Evolutionary conservation across 768 basidiomycete genomes (phyloP).

Genomic region (Gymnopilus junonius): DNA sequence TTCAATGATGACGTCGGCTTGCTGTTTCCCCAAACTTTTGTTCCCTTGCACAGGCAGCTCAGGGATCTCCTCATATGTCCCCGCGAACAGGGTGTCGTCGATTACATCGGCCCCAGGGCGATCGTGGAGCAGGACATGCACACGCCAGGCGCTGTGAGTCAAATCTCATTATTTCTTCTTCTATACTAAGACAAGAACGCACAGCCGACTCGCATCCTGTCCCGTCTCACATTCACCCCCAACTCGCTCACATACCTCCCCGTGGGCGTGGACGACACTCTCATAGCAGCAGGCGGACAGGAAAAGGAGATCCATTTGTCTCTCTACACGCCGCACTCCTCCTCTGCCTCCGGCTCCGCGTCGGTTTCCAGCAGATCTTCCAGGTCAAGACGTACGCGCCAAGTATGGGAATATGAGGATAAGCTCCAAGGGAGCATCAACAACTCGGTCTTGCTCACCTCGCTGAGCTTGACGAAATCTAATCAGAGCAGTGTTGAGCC

Average conservation of each 20-base stretch:
- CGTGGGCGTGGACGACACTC: constrained; percentile 53
- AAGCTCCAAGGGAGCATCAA: constrained; percentile 74
- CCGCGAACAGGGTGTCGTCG: constrained; percentile 62
- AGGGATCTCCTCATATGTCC: constrained; percentile 80
- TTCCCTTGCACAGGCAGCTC: constrained; percentile 55
- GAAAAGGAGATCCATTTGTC: constrained; percentile 75
- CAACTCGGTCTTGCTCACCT: constrained; percentile 77
- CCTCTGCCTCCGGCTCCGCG: constrained; percentile 20
- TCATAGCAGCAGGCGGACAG: constrained; percentile 81
- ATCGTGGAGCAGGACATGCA: constrained; percentile 65
- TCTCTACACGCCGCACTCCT: constrained; percentile 38
- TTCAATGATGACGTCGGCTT: neutral
- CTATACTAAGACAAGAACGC: neutral
- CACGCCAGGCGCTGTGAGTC: constrained; percentile 24
- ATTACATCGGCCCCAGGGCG: constrained; percentile 54
- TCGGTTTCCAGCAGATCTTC: neutral
- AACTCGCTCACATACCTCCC: constrained; percentile 65
- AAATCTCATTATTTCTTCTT: neutral
- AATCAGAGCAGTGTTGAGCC: constrained; percentile 73
- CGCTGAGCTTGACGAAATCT: constrained; percentile 59
- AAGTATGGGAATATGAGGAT: constrained; percentile 59
- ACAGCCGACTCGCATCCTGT: constrained; percentile 52
- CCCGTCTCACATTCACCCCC: constrained; percentile 59
- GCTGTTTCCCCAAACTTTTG: neutral
- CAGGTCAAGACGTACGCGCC: constrained; percentile 21